phyloP scores from a whole-genome alignment of 495 filamentous ascomycete species.

The Pyronema omphalodes region DNA sequence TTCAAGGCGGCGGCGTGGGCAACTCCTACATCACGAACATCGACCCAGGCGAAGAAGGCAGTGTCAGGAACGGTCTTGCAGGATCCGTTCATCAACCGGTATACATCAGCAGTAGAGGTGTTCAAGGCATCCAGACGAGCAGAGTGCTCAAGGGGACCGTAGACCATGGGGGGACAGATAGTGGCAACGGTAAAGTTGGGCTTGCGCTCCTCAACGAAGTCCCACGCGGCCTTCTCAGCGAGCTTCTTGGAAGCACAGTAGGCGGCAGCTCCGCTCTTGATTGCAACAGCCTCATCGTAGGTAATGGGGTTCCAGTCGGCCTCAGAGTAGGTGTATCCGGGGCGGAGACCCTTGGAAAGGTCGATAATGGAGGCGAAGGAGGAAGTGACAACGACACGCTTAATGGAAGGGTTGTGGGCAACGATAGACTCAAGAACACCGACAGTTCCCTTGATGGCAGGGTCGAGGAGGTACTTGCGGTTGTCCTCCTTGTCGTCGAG shows the following conservation, averaged over 20 bases:
- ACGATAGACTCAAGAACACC: constrained; percentile 61
- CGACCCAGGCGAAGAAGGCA: constrained; percentile 39
- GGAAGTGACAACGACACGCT: constrained; percentile 65
- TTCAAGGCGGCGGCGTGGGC: constrained; percentile 50
- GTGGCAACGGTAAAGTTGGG: constrained; percentile 48
- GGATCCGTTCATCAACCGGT: constrained; percentile 12
- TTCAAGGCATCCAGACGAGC: constrained; percentile 47
- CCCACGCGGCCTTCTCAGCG: constrained; percentile 56
- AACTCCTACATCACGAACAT: constrained; percentile 49
- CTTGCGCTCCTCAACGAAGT: constrained; percentile 35
- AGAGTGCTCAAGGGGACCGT: constrained; percentile 52
- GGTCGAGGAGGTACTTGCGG: constrained; percentile 64
- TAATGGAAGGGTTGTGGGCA: constrained; percentile 51
- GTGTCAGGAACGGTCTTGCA: constrained; percentile 39
- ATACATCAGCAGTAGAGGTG: constrained; percentile 40
- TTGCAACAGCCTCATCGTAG: constrained; percentile 45
- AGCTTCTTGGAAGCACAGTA: constrained; percentile 53
- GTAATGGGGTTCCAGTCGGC: constrained; percentile 10
- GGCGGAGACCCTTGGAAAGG: constrained; percentile 22
- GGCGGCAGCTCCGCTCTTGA: constrained; percentile 34
- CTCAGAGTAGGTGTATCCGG: constrained; percentile 19
- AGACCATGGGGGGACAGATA: constrained; percentile 49
- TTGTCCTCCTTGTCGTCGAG: constrained; percentile 36
- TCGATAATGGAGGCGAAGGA: constrained; percentile 66
- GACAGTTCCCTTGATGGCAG: constrained; percentile 68